Evolutionary conservation across 2,329 filamentous ascomycete species (phyloP), one percentile per base, ranked within the genome.

Genomic region (Arthroderma sp.): DNA sequence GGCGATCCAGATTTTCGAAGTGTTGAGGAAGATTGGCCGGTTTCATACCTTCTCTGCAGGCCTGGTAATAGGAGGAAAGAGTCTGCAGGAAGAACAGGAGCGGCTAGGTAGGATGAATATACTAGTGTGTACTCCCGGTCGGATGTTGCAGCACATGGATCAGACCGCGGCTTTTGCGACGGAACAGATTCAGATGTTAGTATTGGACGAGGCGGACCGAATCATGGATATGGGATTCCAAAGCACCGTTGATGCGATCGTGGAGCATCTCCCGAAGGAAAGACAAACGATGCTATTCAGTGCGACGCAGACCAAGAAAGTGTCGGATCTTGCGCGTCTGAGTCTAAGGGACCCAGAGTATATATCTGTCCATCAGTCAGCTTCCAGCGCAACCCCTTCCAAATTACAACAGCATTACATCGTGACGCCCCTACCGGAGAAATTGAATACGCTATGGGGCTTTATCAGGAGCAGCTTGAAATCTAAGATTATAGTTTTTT

Each of bases 181-280:
- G 50, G 83, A 91, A 60, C 91, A 94, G 60, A 63, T 98, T 51
- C 85, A 94, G 66, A 84, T 98, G 61, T 69, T 98, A 42, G 88
- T 98, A 0, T 71, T 98, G 46, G 91, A 98, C 56, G 91, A 98
- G 63, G 91, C 91, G 2, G 91, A 98, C 62, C 78, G 91, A 34
- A 95, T 95, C 57, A 80, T 98, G 74, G 91, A 98, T 58, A 91
- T 96, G 86, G 91, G 91, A 4, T 98, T 98, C 61, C 82, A 94
- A 63, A 71, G 74, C 4, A 85, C 85, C 1, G 81, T 98, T 3
- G 91, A 98, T 64, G 91, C 91, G 0, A 83, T 98, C 42, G 68
- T 98, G 29, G 87, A 94, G 49, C 93, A 96, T 60, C 71, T 98
- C 1, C 91, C 91, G 1, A 81, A 78, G 55, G 70, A 81, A 29